Evolutionary conservation across 2,329 filamentous ascomycete species (phyloP).

Genomic region (Diaporthe destruens): DNA sequence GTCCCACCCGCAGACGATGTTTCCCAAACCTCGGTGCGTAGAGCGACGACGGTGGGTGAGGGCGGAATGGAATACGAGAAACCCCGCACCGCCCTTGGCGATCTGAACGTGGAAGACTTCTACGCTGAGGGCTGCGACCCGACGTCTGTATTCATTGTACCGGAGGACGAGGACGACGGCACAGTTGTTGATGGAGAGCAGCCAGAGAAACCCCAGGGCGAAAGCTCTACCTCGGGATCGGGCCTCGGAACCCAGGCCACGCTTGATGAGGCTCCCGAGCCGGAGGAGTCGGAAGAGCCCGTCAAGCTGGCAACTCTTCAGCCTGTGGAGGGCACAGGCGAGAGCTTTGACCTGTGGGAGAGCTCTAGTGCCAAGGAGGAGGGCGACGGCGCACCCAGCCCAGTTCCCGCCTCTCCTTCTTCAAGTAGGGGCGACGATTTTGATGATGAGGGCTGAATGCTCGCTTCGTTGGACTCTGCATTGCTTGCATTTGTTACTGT

Average conservation of each 20-base stretch:
- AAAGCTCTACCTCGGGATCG: conserved; percentile 46
- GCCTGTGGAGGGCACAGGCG: conserved; percentile 69
- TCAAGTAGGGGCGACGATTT: conserved; percentile 28
- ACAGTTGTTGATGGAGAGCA: conserved; percentile 43
- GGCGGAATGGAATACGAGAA: conserved; percentile 70
- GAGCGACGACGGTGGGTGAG: conserved; percentile 49
- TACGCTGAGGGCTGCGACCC: conserved; percentile 76
- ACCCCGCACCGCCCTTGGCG: conserved; percentile 73
- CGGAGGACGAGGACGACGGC: conserved; percentile 68
- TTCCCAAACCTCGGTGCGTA: conserved; percentile 64
- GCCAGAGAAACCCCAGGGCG: conserved; percentile 31
- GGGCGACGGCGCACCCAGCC: conserved; percentile 48
- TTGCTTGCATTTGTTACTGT: neutral
- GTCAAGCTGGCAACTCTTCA: conserved; percentile 62
- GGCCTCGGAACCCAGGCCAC: conserved; percentile 46
- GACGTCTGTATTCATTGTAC: conserved; percentile 70
- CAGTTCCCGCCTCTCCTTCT: conserved; percentile 36
- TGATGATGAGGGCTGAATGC: conserved; percentile 23
- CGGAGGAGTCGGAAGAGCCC: conserved; percentile 42
- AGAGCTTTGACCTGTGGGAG: conserved; percentile 78
- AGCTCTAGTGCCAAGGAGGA: conserved; percentile 75
- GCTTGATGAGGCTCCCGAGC: conserved; percentile 35
- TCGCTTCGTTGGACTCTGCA: too few relatives aligned
- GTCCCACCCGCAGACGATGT: conserved; percentile 80
- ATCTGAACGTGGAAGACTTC: conserved; percentile 76